phyloP scores from a whole-genome alignment of 805 yeast species.

The Yamadazyma endophytica region DNA sequence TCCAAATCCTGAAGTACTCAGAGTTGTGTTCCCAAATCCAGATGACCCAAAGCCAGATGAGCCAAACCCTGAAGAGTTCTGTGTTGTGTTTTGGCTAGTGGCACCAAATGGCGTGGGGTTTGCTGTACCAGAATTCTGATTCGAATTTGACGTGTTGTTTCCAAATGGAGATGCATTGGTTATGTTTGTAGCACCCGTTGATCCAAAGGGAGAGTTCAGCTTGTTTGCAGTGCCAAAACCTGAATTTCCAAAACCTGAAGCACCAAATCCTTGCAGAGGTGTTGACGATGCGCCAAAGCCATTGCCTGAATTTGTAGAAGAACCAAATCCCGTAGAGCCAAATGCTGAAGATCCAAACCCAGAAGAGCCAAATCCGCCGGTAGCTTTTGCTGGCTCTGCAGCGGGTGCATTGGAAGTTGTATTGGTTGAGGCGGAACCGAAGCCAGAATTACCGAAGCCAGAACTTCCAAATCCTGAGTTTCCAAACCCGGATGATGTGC shows the following conservation, averaged over 20 bases:
- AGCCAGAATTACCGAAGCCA: conserved; percentile 10
- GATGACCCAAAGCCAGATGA: background rate
- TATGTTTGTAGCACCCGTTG: background rate
- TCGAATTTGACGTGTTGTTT: too few species aligned
- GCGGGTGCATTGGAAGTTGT: conserved; percentile 7
- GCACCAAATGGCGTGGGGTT: conserved; percentile 6
- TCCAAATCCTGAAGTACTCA: background rate
- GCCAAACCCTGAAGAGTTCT: too few species aligned
- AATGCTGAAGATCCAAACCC: conserved; percentile 5
- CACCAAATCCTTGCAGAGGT: too few species aligned
- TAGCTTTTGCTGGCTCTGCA: conserved; percentile 11
- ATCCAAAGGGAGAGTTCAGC: background rate
- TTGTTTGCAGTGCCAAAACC: background rate
- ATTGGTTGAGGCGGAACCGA: conserved; percentile 1
- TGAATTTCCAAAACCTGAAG: conserved; percentile 1
- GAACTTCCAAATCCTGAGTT: conserved; percentile 10
- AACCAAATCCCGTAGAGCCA: conserved; percentile 4
- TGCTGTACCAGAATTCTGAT: background rate
- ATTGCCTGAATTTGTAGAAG: too few species aligned
- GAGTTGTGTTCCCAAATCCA: too few species aligned
- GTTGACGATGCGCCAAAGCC: conserved; percentile 1
- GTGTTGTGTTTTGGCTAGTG: too few species aligned
- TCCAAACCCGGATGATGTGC: conserved; percentile 7
- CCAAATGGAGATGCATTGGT: background rate
- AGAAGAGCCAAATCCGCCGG: conserved; percentile 1